Percentiles rank a stretch among this genome's conserved stretches.
Conservation (phyloP, 2,329 filamentous ascomycete species). For the Pseudocercospora pini-densiflorae region DNA sequence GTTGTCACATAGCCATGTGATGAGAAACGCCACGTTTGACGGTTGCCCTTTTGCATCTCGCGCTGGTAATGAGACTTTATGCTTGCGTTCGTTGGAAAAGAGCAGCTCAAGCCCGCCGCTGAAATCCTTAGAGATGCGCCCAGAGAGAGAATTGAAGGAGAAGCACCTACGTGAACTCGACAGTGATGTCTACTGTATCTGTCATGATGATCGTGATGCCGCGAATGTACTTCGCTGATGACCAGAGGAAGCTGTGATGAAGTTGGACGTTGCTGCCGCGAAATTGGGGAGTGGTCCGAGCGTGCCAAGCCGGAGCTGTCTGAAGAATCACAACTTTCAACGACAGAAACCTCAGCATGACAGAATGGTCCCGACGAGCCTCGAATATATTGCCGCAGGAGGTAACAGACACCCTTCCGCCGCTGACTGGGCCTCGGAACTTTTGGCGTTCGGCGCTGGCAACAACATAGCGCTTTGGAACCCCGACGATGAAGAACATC, state of each 20-base stretch:
- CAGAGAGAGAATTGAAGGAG: slow-evolving; percentile 3
- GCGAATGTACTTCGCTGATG: background rate
- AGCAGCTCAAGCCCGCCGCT: slow-evolving; percentile 92
- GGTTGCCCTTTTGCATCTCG: slow-evolving; percentile 63
- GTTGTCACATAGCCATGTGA: slow-evolving; percentile 77
- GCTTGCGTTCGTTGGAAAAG: slow-evolving; percentile 80
- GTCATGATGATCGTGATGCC: slow-evolving; percentile 23
- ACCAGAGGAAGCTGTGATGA: background rate
- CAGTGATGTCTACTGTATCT: slow-evolving; percentile 59
- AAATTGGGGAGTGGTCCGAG: background rate
- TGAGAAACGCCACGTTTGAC: slow-evolving; percentile 74
- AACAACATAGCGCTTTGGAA: slow-evolving; percentile 88
- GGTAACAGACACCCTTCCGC: slow-evolving; percentile 89
- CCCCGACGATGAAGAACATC: slow-evolving; percentile 58
- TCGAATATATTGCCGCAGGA: slow-evolving; percentile 70
- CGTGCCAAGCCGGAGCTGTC: slow-evolving; percentile 12
- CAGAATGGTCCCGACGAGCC: slow-evolving; percentile 14
- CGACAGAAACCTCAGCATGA: slow-evolving; percentile 1
- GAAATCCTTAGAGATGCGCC: slow-evolving; percentile 18
- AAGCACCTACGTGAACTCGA: slow-evolving; percentile 72
- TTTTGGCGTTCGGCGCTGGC: slow-evolving; percentile 88
- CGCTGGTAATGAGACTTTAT: slow-evolving; percentile 70
- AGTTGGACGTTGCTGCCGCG: background rate
- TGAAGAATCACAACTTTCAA: slow-evolving; percentile 6
- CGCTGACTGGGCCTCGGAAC: slow-evolving; percentile 79